These are phyloP conservation scores for Physcomitrium patens DNA, from an alignment of 225 moss, liverwort and hornwort genomes.

Conservation along the genomic window DNA sequence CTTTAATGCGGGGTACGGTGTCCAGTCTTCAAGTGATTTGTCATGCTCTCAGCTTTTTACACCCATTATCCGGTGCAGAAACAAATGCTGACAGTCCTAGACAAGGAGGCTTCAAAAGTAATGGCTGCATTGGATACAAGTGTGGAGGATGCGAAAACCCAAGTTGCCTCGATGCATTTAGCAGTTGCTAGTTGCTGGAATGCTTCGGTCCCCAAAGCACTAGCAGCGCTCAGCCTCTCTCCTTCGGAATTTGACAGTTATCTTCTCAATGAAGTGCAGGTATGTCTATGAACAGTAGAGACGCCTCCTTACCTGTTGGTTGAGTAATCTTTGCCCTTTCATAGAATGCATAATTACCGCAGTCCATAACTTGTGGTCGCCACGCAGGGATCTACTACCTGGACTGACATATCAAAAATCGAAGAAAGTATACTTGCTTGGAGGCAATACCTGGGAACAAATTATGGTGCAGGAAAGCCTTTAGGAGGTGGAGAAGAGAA, in stretches of 20 bases:
- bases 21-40: too few relatives aligned
- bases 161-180: constrained; percentile 28
- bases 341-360: neutral
- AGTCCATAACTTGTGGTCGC: constrained; percentile 11
- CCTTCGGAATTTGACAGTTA: constrained; percentile 43
- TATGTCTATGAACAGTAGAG: neutral
- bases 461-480: constrained; percentile 23
- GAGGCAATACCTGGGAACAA: constrained; percentile 40
- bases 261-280: constrained; percentile 29
- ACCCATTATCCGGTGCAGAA: constrained; percentile 27
- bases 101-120: constrained; percentile 35
- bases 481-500: constrained; percentile 15
- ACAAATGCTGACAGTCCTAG: constrained; percentile 34
- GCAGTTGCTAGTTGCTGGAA: constrained; percentile 38
- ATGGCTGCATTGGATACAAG: constrained; percentile 34
- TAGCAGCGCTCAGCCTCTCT: constrained; percentile 35
- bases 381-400: constrained; percentile 36
- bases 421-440: constrained; percentile 42
- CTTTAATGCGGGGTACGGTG: too few relatives aligned
- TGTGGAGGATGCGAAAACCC: constrained; percentile 30
- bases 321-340: neutral
- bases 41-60: neutral
- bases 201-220: constrained; percentile 22
- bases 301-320: neutral
- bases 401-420: constrained; percentile 25